phyloP scores from a whole-genome alignment of 805 yeast species.

The Candida verbasci region DNA sequence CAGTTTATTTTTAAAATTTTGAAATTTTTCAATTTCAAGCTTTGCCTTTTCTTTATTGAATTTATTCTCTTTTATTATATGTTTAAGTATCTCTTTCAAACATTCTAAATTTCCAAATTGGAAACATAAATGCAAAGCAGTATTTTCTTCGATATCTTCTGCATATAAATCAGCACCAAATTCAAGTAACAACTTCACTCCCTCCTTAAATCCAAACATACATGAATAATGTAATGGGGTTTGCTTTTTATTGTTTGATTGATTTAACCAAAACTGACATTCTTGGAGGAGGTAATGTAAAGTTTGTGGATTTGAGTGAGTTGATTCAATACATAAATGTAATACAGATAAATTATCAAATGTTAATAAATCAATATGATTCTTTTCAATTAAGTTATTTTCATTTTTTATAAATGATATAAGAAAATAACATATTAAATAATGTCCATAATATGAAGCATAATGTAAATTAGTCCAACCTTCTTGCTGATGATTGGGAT shows the following conservation, averaged over 20 bases:
- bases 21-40: slow-evolving; percentile 17
- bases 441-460: slow-evolving; percentile 38
- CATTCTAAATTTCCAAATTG: slow-evolving; percentile 32
- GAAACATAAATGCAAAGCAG: slow-evolving; percentile 36
- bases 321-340: slow-evolving; percentile 28
- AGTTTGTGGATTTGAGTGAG: slow-evolving; percentile 38
- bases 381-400: slow-evolving; percentile 8
- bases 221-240: slow-evolving; percentile 39
- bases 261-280: slow-evolving; percentile 35
- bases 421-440: slow-evolving; percentile 38
- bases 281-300: slow-evolving; percentile 41
- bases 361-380: slow-evolving; percentile 27
- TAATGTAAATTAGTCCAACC: slow-evolving; percentile 44
- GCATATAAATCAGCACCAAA: slow-evolving; percentile 35
- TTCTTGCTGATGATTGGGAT: slow-evolving; percentile 25
- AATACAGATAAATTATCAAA: slow-evolving; percentile 34
- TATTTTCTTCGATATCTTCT: slow-evolving; percentile 30
- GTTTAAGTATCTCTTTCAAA: slow-evolving; percentile 20
- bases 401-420: slow-evolving; percentile 25
- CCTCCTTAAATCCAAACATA: slow-evolving; percentile 31
- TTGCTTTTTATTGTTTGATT: slow-evolving; percentile 19
- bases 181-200: slow-evolving; percentile 33
- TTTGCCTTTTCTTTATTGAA: slow-evolving; percentile 11
- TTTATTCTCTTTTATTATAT: slow-evolving; percentile 8
- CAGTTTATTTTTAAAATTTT: slow-evolving; percentile 18